phyloP scores from a whole-genome alignment of 495 filamentous ascomycete species.

The Neurospora intermedia region DNA sequence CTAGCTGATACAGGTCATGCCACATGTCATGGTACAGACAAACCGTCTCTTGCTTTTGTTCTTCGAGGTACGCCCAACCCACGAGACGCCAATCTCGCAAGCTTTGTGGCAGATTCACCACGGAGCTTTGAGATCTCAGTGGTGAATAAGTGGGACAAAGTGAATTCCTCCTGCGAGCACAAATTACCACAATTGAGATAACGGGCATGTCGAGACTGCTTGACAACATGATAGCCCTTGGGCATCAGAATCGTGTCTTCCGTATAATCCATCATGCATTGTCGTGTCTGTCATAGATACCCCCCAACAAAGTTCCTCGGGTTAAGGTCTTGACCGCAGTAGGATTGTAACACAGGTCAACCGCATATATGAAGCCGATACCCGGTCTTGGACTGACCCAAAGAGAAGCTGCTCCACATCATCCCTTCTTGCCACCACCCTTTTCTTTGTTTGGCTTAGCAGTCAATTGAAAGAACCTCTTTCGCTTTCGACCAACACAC shows the following conservation, averaged over 20 bases:
- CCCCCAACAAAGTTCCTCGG: neutral
- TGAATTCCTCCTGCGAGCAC: neutral
- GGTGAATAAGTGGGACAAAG: neutral
- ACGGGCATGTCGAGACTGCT: neutral
- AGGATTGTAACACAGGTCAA: neutral
- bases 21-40: conserved; percentile 15
- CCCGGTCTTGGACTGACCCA: neutral
- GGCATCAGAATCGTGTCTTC: neutral
- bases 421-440: neutral
- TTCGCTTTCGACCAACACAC: neutral
- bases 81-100: neutral
- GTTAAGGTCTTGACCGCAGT: neutral
- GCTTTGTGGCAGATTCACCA: neutral
- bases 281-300: neutral
- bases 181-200: neutral
- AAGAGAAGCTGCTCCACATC: neutral
- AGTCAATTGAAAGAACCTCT: neutral
- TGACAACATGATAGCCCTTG: neutral
- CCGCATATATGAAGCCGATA: neutral
- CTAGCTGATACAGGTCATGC: conserved; percentile 12
- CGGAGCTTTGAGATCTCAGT: neutral
- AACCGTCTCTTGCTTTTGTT: neutral
- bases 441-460: neutral
- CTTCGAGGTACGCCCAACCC: neutral
- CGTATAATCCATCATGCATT: neutral